Evolutionary conservation across 352 stramenopile genomes (phyloP), one percentile per base, ranked within the genome.

Genomic region (Pythium plurisporium): DNA sequence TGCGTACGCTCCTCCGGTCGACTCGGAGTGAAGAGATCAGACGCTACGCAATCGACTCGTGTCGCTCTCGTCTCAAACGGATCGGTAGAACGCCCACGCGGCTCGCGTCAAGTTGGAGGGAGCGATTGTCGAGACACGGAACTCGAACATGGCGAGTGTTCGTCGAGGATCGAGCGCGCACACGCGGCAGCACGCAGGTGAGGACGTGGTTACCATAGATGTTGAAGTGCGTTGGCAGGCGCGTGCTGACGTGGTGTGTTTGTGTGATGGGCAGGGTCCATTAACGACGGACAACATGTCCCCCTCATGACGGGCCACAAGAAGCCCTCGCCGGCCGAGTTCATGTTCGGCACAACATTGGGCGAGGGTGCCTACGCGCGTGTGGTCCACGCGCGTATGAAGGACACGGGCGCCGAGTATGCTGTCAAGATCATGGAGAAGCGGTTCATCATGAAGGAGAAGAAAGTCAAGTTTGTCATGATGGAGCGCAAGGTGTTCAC

Each of bases 401-500:
- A 96, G 52, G 79, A 91, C 65, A 91, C 74, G 17, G 69, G 69
- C n/a, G 73, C 69, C 5, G 82, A 96, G 65, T 96, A 95, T 55
- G 87, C 87, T 1, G 79, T 96, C 17, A 96, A 96, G 70, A 94
- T 96, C 54, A 96, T 96, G 86, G 87, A 96, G 59, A 94, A 96
- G 64, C 72, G 78, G 36, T 93, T 94, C 64, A 95, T 96, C 60
- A 84, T 82, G 50, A 91, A 91, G 70, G 86, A 96, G 66, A 95
- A 95, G 65, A 96, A 96, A 59, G 86, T 95, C 58, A 93, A 89
- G 57, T 92, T 93, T 56, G 83, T 95, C 54, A 92, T 96, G 77
- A 95, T 94, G 82, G 87, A 96, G 72, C 82, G 82, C 67, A 90
- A 93, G 44, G 85, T 96, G 38, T 94, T 96, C 59, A 93, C 85